A percentile compares a stretch with the other conserved stretches of the same genome.
phyloP scores from a whole-genome alignment of 768 basidiomycete species.

The Floccularia luteovirens region DNA sequence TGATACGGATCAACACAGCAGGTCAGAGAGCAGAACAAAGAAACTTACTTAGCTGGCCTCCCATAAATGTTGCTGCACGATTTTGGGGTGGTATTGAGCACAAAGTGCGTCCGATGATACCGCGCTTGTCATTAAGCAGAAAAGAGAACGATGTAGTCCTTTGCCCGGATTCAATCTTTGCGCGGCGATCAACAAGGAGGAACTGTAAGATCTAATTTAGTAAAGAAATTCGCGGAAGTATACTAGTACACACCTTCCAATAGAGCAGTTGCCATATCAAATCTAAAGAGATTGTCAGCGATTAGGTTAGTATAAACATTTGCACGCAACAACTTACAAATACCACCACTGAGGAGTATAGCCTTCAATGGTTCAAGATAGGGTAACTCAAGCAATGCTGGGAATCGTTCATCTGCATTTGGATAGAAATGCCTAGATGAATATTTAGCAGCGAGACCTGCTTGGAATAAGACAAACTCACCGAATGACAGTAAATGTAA shows the following conservation, averaged over 20 bases:
- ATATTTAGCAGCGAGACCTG: neutral
- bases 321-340: constrained; percentile 54
- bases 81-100: constrained; percentile 50
- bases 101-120: constrained; percentile 70
- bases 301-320: neutral
- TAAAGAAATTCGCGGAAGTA: constrained; percentile 2
- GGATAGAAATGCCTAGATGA: constrained; percentile 81
- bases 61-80: constrained; percentile 73
- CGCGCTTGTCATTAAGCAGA: constrained; percentile 82
- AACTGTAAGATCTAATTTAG: constrained; percentile 37
- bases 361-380: constrained; percentile 65
- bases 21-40: constrained; percentile 5
- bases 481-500: constrained; percentile 89
- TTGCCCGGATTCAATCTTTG: constrained; percentile 88
- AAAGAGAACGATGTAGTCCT: constrained; percentile 87
- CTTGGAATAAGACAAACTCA: constrained; percentile 15
- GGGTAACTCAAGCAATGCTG: constrained; percentile 67
- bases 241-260: constrained; percentile 60
- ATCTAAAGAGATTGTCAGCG: constrained; percentile 42
- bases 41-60: constrained; percentile 68
- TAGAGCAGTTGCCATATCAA: constrained; percentile 89
- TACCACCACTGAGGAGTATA: constrained; percentile 70
- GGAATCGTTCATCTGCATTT: constrained; percentile 72
- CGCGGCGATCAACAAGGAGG: constrained; percentile 79
- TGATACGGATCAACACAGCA: constrained; percentile 3